A percentile compares a stretch with the other conserved stretches of the same genome.
Conservation (phyloP, 176 grass and related monocot genomes). For the Areca catechu region DNA sequence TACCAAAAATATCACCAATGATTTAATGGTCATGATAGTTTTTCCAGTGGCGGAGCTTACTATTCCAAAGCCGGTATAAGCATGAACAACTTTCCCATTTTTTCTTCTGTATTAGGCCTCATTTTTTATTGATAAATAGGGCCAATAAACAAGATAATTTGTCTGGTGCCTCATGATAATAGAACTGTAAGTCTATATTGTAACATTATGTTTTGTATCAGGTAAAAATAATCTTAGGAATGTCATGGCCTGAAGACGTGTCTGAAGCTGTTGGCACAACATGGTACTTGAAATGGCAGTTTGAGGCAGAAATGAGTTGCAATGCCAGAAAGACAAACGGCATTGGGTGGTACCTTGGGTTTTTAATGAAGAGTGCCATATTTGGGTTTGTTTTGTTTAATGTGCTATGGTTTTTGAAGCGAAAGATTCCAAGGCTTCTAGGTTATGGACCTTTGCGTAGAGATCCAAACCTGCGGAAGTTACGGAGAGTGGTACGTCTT, state of each 20-base stretch:
- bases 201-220: background rate
- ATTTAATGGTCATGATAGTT: constrained; percentile 19
- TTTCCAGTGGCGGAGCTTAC: constrained; percentile 21
- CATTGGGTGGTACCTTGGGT: constrained; percentile 23
- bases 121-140: no score
- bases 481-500: constrained; percentile 21
- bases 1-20: constrained; percentile 17
- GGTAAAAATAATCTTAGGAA: constrained; percentile 27
- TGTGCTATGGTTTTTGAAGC: constrained; percentile 4
- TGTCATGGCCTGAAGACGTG: constrained; percentile 33
- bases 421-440: constrained; percentile 19
- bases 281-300: constrained; percentile 34
- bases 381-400: constrained; percentile 24
- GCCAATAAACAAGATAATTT: no score
- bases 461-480: constrained; percentile 16
- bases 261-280: constrained; percentile 17
- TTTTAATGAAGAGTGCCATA: constrained; percentile 18
- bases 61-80: constrained; percentile 18
- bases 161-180: no score
- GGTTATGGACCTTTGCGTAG: constrained; percentile 25
- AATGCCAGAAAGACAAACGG: background rate
- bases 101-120: background rate
- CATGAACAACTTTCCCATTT: background rate
- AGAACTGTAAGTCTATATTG: no score
- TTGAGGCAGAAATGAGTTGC: constrained; percentile 16